phyloP scores from a whole-genome alignment of 768 basidiomycete genomes.

The Pisolithus tinctorius region DNA sequence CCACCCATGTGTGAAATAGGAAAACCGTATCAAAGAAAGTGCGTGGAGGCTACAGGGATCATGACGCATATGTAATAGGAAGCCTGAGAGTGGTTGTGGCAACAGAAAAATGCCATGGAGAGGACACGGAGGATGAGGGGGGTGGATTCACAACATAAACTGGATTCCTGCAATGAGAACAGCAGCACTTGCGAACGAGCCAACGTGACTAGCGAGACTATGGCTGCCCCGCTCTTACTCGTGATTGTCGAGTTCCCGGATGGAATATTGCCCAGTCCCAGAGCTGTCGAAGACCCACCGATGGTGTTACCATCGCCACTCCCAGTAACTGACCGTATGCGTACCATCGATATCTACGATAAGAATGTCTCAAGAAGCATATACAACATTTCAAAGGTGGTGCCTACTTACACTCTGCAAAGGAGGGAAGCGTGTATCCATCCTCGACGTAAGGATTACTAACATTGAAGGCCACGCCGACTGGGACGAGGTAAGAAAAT shows the following conservation, averaged over 20 bases:
- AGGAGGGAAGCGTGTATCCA: slow-evolving; percentile 30
- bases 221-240: not conserved
- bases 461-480: slow-evolving; percentile 45
- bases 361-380: not conserved
- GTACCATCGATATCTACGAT: not conserved
- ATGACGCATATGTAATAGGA: too few species aligned
- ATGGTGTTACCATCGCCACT: not conserved
- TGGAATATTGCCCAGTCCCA: not conserved
- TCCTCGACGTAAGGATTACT: slow-evolving; percentile 48
- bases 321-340: not conserved
- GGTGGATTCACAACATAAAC: not conserved
- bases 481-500: slow-evolving; percentile 46
- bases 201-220: not conserved
- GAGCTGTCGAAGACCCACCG: not conserved
- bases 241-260: not conserved
- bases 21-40: too few species aligned
- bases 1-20: too few species aligned
- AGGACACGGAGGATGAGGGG: not conserved
- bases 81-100: not conserved
- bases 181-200: not conserved
- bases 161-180: not conserved
- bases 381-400: not conserved
- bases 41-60: too few species aligned
- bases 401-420: slow-evolving; percentile 4
- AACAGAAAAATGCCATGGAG: too few species aligned